Conservation (phyloP, 768 basidiomycete species). For the Tubosaeta sp. region DNA sequence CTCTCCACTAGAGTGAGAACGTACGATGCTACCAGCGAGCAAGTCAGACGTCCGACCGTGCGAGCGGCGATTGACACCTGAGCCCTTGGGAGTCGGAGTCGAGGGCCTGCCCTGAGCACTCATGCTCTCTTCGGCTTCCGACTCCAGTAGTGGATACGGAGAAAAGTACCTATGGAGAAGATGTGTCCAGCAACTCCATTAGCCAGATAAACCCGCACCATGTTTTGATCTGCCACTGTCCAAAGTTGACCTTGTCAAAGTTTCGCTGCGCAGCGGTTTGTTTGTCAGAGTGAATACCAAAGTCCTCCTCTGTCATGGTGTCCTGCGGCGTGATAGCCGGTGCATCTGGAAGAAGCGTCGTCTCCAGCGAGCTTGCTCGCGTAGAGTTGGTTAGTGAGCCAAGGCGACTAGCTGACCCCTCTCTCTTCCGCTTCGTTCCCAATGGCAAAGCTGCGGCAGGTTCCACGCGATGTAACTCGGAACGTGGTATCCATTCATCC, state of each 20-base stretch:
- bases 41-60: constrained; percentile 75
- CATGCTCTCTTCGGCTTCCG: constrained; percentile 51
- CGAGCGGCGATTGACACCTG: constrained; percentile 52
- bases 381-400: constrained; percentile 19
- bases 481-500: constrained; percentile 67
- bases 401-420: constrained; percentile 10
- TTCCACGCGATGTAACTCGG: constrained; percentile 30
- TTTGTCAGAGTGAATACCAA: constrained; percentile 63
- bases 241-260: constrained; percentile 84
- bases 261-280: constrained; percentile 69
- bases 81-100: constrained; percentile 37
- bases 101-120: constrained; percentile 23
- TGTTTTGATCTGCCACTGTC: constrained; percentile 81
- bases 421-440: constrained; percentile 29
- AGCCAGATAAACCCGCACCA: constrained; percentile 52
- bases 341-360: constrained; percentile 5
- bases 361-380: constrained; percentile 21
- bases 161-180: constrained; percentile 75
- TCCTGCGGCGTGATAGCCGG: constrained; percentile 23
- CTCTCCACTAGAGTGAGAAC: constrained; percentile 42
- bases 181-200: neutral
- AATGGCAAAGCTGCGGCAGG: constrained; percentile 18
- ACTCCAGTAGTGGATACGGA: constrained; percentile 78
- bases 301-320: constrained; percentile 63
- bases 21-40: constrained; percentile 56